These are phyloP conservation scores for Populus hybrid DNA, from an alignment of 441 rosid genomes.

Conservation along the genomic window DNA sequence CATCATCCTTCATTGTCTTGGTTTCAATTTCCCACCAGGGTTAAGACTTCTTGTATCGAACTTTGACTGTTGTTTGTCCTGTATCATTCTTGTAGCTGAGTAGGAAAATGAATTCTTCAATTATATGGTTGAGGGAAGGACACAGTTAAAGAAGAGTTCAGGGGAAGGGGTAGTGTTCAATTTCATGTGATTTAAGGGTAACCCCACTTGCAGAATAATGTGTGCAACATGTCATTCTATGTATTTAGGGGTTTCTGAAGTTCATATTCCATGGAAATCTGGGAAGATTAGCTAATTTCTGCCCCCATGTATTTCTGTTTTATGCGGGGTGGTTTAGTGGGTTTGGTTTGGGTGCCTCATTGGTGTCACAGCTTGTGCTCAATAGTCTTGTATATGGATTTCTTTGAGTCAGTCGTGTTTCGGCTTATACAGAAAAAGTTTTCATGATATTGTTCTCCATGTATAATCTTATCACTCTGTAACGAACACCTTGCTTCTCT, in stretches of 20 bases:
- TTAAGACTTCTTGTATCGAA: constrained; percentile 36
- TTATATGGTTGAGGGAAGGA: constrained; percentile 36
- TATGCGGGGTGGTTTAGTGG: constrained; percentile 27
- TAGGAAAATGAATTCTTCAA: constrained; percentile 37
- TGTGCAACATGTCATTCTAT: constrained; percentile 33
- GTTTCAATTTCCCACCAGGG: constrained; percentile 24
- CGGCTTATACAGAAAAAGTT: constrained; percentile 33
- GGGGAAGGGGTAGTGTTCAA: constrained; percentile 8
- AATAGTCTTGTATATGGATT: constrained; percentile 35
- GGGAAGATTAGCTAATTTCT: constrained; percentile 33
- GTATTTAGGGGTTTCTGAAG: constrained; percentile 36
- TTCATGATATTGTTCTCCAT: constrained; percentile 15
- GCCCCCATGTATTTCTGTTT: constrained; percentile 20
- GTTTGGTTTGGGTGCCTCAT: constrained; percentile 34
- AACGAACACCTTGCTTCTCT: neutral
- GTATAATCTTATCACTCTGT: neutral
- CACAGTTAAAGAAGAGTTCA: constrained; percentile 13
- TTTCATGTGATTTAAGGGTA: constrained; percentile 14
- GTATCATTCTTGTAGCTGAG: constrained; percentile 34
- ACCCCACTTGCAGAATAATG: constrained; percentile 15
- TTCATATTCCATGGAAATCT: constrained; percentile 25
- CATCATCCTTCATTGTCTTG: constrained; percentile 22
- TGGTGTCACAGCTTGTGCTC: constrained; percentile 23
- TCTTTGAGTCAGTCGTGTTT: constrained; percentile 31
- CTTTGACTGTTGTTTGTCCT: constrained; percentile 38